Evolutionary conservation across 139 green algal species (phyloP).

Genomic region (Chlorella sp.): DNA sequence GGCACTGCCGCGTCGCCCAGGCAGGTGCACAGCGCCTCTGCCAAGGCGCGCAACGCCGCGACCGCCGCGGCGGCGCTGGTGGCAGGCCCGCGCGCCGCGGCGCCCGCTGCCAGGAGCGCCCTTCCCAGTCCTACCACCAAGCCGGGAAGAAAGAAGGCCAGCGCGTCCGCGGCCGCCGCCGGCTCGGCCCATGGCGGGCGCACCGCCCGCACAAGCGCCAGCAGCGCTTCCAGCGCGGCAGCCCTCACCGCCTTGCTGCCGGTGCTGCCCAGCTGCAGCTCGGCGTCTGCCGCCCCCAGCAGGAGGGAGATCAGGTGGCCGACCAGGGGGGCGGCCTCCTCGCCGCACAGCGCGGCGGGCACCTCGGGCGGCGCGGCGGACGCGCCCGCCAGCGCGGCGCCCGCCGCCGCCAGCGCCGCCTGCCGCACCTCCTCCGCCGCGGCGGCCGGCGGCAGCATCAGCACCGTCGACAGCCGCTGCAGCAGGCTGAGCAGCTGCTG

Average conservation of each 20-base stretch:
- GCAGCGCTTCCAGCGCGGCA: constrained; percentile 45
- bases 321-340: constrained; percentile 39
- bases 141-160: constrained; percentile 75
- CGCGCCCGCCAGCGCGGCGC: not conserved
- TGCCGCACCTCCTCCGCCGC: constrained; percentile 49
- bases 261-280: constrained; percentile 41
- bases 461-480: constrained; percentile 52
- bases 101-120: constrained; percentile 34
- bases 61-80: constrained; percentile 28
- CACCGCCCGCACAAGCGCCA: constrained; percentile 29
- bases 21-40: constrained; percentile 26
- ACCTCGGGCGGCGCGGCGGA: not conserved
- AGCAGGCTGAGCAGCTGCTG: constrained; percentile 41
- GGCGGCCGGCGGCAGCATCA: constrained; percentile 23
- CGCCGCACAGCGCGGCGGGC: constrained; percentile 1
- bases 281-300: constrained; percentile 48
- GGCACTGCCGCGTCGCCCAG: constrained; percentile 31
- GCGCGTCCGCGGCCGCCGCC: constrained; percentile 27
- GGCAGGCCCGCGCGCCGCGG: not conserved
- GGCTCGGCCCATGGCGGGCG: not conserved
- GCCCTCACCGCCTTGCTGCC: constrained; percentile 60
- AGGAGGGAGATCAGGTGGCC: constrained; percentile 50
- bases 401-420: not conserved
- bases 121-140: constrained; percentile 57
- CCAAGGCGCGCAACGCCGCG: constrained; percentile 41